These are phyloP conservation scores for Boletus edulis DNA, from an alignment of 768 basidiomycete genomes.

Conservation along the genomic window DNA sequence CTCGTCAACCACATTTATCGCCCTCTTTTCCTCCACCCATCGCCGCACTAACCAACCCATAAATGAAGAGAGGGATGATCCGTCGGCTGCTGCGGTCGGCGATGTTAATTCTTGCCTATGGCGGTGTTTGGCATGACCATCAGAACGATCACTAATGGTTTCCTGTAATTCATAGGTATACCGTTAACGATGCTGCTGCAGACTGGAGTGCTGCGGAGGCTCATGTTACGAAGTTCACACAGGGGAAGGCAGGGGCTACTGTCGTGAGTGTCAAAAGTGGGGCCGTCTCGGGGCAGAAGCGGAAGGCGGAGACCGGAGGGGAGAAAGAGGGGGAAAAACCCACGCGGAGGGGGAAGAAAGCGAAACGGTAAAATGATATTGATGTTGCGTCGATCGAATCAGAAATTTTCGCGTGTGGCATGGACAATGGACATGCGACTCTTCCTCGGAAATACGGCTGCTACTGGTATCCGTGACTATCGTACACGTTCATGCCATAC, in stretches of 20 bases:
- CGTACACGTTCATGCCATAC: too few species aligned
- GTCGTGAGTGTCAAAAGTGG: slow-evolving; percentile 72
- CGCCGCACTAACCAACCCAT: slow-evolving; percentile 4
- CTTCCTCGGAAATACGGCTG: not conserved
- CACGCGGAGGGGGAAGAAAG: slow-evolving; percentile 45
- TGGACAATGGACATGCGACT: not conserved
- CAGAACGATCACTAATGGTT: not conserved
- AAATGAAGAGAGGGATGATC: not conserved
- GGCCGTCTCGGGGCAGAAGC: slow-evolving; percentile 46
- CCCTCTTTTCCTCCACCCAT: not conserved
- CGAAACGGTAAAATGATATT: slow-evolving; percentile 26
- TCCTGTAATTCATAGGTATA: slow-evolving; percentile 46
- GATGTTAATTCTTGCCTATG: not conserved
- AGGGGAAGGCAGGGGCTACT: slow-evolving; percentile 50
- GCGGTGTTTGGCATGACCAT: not conserved
- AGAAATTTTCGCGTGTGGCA: not conserved
- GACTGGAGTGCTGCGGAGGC: slow-evolving; percentile 79
- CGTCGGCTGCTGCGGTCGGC: not conserved
- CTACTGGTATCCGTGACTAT: too few species aligned
- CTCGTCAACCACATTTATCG: not conserved
- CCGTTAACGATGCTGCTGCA: slow-evolving; percentile 64
- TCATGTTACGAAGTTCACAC: slow-evolving; percentile 57
- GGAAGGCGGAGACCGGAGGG: slow-evolving; percentile 45
- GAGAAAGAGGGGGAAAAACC: slow-evolving; percentile 45
- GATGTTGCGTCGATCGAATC: slow-evolving; percentile 1